A percentile compares a stretch with the other conserved stretches of the same genome.
Evolutionary conservation across 192 early-diverging fungal genomes (phyloP).

Genomic region (Backusella sp.): DNA sequence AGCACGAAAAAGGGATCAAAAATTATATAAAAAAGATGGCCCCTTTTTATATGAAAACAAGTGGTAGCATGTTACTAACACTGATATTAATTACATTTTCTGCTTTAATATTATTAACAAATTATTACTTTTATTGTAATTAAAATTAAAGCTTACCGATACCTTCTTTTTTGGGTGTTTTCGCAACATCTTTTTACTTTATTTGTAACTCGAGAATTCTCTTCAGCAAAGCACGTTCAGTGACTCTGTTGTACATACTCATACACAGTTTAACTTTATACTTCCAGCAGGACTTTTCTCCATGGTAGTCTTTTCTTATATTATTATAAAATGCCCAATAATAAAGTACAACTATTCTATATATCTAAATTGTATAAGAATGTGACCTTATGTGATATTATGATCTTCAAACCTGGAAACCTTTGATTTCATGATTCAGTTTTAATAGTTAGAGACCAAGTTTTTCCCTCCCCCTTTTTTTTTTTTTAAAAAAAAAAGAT

Average conservation of each 20-base stretch:
- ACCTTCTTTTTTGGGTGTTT: background rate
- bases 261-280: background rate
- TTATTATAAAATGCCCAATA: background rate
- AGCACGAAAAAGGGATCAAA: background rate
- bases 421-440: too few relatives aligned
- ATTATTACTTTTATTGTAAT: background rate
- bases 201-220: background rate
- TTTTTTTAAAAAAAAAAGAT: too few relatives aligned
- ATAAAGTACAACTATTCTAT: too few relatives aligned
- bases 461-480: too few relatives aligned
- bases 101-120: background rate
- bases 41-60: background rate
- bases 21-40: background rate
- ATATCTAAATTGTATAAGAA: slow-evolving; percentile 6
- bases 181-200: background rate
- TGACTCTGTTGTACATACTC: background rate
- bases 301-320: background rate
- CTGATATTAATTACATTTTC: background rate
- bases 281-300: background rate
- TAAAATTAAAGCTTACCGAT: background rate
- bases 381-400: too few relatives aligned
- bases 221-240: background rate
- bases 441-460: too few relatives aligned
- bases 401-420: too few relatives aligned
- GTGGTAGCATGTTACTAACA: background rate